These are phyloP conservation scores for Monilinia laxa DNA, from an alignment of 2,329 filamentous ascomycete genomes.

Conservation along the genomic window DNA sequence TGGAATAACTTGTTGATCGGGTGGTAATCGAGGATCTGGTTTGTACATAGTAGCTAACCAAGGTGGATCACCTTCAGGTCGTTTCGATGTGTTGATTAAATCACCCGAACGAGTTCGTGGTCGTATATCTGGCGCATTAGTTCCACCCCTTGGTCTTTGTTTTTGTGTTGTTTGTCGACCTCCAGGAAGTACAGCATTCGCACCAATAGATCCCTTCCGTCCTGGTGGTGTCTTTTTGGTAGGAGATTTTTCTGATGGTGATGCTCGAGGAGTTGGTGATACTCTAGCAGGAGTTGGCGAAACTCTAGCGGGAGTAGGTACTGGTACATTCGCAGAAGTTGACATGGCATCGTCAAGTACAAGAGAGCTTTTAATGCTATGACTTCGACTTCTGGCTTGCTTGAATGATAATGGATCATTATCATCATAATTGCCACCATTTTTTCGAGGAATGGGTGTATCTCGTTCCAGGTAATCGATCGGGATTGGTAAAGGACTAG, in stretches of 20 bases:
- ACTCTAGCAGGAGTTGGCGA: conserved; percentile 40
- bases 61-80: conserved; percentile 90
- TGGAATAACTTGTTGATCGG: conserved; percentile 91
- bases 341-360: conserved; percentile 53
- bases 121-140: conserved; percentile 46
- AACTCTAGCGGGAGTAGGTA: conserved; percentile 40
- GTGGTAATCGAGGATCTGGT: conserved; percentile 88
- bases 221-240: conserved; percentile 47
- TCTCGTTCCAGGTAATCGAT: conserved; percentile 72
- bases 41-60: conserved; percentile 96
- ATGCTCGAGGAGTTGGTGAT: conserved; percentile 40
- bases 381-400: conserved; percentile 68
- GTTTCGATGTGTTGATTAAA: conserved; percentile 50
- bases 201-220: conserved; percentile 30
- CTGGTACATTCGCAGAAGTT: conserved; percentile 31
- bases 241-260: conserved; percentile 50
- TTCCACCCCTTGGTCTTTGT: conserved; percentile 63
- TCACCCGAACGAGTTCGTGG: conserved; percentile 63
- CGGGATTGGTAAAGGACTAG: conserved; percentile 74
- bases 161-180: conserved; percentile 40
- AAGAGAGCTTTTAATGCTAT: conserved; percentile 53
- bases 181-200: conserved; percentile 28
- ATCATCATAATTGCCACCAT: conserved; percentile 55
- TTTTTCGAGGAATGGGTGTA: conserved; percentile 62
- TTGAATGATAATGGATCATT: conserved; percentile 58